phyloP scores from a whole-genome alignment of 2,329 filamentous ascomycete genomes.

The Paecilomyces variotii region DNA sequence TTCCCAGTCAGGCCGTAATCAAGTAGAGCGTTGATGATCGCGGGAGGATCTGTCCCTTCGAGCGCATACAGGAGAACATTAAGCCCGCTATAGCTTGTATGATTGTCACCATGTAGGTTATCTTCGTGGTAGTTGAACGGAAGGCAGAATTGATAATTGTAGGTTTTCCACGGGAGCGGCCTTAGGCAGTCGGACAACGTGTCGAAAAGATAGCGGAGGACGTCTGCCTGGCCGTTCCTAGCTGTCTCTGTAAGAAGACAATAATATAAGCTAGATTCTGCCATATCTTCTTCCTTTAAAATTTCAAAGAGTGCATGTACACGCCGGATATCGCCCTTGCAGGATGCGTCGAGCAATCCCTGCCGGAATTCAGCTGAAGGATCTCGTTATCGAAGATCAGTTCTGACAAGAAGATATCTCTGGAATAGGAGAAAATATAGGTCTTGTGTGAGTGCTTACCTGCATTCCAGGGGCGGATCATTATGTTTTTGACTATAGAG shows the following conservation, averaged over 20 bases:
- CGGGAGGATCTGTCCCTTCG: not conserved
- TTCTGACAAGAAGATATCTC: not conserved
- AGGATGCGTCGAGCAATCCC: not conserved
- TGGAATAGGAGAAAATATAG: not conserved
- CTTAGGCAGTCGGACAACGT: not conserved
- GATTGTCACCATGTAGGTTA: not conserved
- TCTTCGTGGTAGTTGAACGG: not conserved
- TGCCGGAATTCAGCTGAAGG: not conserved
- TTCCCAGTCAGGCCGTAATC: not conserved
- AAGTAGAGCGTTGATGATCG: not conserved
- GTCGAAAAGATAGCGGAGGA: not conserved
- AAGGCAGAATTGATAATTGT: not conserved
- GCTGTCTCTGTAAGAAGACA: not conserved
- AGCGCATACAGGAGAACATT: not conserved
- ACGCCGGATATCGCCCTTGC: not conserved
- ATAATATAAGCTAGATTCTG: not conserved
- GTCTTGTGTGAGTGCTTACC: too few relatives aligned
- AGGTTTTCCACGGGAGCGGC: not conserved
- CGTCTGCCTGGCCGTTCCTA: not conserved
- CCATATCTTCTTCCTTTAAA: not conserved
- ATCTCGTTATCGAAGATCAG: not conserved
- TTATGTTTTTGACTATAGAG: too few relatives aligned
- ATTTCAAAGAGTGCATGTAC: not conserved
- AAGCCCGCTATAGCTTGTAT: not conserved
- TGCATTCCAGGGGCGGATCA: too few relatives aligned